Conservation (phyloP, 202 grass and related monocot species). For the Schoenoplectus triqueter region DNA sequence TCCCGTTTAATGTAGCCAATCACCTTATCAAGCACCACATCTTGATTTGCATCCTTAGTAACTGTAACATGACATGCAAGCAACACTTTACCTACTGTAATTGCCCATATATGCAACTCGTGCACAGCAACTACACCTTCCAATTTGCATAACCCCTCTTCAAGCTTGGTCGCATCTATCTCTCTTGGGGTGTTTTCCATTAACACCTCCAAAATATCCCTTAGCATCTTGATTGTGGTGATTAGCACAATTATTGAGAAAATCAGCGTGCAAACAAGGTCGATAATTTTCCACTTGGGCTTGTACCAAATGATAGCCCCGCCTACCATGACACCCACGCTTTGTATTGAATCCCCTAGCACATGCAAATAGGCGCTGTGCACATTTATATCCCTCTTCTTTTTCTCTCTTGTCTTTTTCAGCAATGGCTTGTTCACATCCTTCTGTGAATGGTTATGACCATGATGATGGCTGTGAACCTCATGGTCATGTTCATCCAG, state of each 20-base stretch:
- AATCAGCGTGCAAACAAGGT: conserved; percentile 47
- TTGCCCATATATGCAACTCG: conserved; percentile 57
- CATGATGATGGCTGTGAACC: conserved; percentile 27
- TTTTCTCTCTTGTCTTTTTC: conserved; percentile 23
- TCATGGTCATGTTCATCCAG: conserved; percentile 15
- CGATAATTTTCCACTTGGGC: conserved; percentile 48
- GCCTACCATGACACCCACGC: conserved; percentile 50
- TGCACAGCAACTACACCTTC: conserved; percentile 48
- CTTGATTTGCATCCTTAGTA: conserved; percentile 38
- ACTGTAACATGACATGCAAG: conserved; percentile 54
- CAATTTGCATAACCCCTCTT: conserved; percentile 47
- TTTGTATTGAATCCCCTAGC: conserved; percentile 46
- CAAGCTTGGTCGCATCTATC: conserved; percentile 46
- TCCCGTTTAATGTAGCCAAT: conserved; percentile 47
- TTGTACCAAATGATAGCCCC: conserved; percentile 54
- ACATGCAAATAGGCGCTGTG: conserved; percentile 53
- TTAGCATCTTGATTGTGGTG: conserved; percentile 50
- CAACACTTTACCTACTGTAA: conserved; percentile 53
- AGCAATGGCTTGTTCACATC: conserved; percentile 23
- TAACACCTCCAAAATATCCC: conserved; percentile 49
- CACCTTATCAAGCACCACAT: conserved; percentile 50
- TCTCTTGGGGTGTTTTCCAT: conserved; percentile 55
- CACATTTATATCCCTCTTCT: conserved; percentile 50
- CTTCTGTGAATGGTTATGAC: conserved; percentile 25
- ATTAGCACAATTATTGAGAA: conserved; percentile 50